Percentiles rank a stretch among this genome's conserved stretches.
Evolutionary conservation across 257 asterid species (phyloP).

Genomic region (Fraxinus excelsior): DNA sequence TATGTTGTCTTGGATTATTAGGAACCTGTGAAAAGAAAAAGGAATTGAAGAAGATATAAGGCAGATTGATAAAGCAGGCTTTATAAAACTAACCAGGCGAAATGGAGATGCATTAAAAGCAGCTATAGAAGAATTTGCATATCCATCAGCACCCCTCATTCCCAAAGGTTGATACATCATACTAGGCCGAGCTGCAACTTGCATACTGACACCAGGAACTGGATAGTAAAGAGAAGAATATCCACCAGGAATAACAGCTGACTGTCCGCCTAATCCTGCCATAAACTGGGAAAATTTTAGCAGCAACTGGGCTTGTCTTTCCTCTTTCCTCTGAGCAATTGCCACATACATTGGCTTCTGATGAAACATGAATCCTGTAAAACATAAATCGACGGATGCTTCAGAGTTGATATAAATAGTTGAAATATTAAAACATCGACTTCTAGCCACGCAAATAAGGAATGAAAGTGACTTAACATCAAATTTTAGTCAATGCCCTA

Average conservation of each 20-base stretch:
- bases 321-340: slow-evolving; percentile 90
- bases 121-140: slow-evolving; percentile 45
- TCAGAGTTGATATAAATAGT: background rate
- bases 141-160: slow-evolving; percentile 59
- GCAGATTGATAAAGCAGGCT: slow-evolving; percentile 10
- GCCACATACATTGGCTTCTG: slow-evolving; percentile 76
- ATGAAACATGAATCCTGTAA: slow-evolving; percentile 66
- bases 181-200: slow-evolving; percentile 51
- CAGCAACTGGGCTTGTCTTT: slow-evolving; percentile 69
- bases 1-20: slow-evolving; percentile 49
- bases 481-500: background rate
- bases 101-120: slow-evolving; percentile 50
- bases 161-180: slow-evolving; percentile 57
- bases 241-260: slow-evolving; percentile 61
- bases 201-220: slow-evolving; percentile 51
- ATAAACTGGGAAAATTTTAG: slow-evolving; percentile 51
- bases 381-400: slow-evolving; percentile 6
- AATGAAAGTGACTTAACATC: background rate
- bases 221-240: slow-evolving; percentile 66
- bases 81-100: slow-evolving; percentile 52
- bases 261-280: slow-evolving; percentile 53
- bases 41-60: background rate
- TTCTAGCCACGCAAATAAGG: background rate
- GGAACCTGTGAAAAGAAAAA: slow-evolving; percentile 41
- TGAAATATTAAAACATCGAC: background rate